These are phyloP conservation scores for Penicillium sp. DNA, from an alignment of 2,329 filamentous ascomycete species.

Conservation along the genomic window DNA sequence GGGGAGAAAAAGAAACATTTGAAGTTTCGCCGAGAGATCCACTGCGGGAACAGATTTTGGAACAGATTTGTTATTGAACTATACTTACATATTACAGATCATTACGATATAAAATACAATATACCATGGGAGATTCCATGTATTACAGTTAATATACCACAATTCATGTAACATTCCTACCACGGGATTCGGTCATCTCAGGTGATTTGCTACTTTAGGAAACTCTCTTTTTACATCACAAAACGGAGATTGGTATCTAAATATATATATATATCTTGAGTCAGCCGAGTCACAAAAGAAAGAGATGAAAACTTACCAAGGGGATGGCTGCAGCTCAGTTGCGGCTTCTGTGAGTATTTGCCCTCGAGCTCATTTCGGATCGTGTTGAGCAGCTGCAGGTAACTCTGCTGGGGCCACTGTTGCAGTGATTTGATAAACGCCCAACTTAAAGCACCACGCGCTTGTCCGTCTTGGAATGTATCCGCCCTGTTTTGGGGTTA, in stretches of 20 bases:
- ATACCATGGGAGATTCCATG: too few species aligned
- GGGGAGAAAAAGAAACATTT: too few species aligned
- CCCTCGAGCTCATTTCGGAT: slow-evolving; percentile 83
- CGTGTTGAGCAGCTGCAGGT: slow-evolving; percentile 88
- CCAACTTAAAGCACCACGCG: slow-evolving; percentile 96
- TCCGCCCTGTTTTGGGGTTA: slow-evolving; percentile 63
- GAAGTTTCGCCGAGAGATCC: too few species aligned
- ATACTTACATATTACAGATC: too few species aligned
- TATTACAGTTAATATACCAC: background rate
- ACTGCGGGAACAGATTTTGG: too few species aligned
- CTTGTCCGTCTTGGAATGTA: slow-evolving; percentile 81
- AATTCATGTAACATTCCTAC: background rate
- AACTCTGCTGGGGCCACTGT: slow-evolving; percentile 90
- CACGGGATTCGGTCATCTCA: background rate
- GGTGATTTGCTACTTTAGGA: slow-evolving; percentile 1
- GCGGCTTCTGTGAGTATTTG: slow-evolving; percentile 92
- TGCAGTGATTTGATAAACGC: slow-evolving; percentile 88
- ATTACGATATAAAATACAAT: too few species aligned
- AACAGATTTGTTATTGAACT: too few species aligned
- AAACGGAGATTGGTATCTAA: slow-evolving; percentile 66
- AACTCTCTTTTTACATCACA: slow-evolving; percentile 55
- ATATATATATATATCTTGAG: slow-evolving; percentile 9
- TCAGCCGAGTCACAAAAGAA: slow-evolving; percentile 11
- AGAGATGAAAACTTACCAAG: slow-evolving; percentile 64
- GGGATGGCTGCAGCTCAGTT: slow-evolving; percentile 93